A percentile compares a stretch with the other conserved stretches of the same genome.
Evolutionary conservation across 164 flowering plant species (phyloP).

Genomic region (Dillenia turbinata): DNA sequence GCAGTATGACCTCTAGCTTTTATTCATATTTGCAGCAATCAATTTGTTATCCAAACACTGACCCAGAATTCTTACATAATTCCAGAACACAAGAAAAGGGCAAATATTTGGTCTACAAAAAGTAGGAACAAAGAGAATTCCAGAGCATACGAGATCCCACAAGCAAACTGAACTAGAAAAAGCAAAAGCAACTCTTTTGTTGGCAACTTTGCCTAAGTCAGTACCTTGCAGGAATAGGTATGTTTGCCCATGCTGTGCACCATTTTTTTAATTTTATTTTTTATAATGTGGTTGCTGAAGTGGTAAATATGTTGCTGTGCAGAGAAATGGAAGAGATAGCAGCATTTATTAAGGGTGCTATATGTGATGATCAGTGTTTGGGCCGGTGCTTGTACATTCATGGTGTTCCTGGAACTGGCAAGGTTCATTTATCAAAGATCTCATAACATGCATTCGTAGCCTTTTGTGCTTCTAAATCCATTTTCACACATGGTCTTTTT

Average conservation of each 20-base stretch:
- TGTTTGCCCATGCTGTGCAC: slow-evolving; percentile 14
- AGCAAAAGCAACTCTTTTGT: slow-evolving; percentile 71
- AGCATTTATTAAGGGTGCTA: slow-evolving; percentile 72
- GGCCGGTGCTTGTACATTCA: slow-evolving; percentile 97
- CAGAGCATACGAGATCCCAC: slow-evolving; percentile 78
- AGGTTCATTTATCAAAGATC: slow-evolving; percentile 35
- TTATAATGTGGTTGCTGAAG: not conserved
- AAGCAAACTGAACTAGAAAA: slow-evolving; percentile 86
- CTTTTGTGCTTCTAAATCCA: no score
- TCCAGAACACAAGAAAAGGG: slow-evolving; percentile 79
- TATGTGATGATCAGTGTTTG: slow-evolving; percentile 76
- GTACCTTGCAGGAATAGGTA: slow-evolving; percentile 90
- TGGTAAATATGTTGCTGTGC: slow-evolving; percentile 7
- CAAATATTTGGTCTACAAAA: slow-evolving; percentile 76
- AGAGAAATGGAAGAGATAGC: slow-evolving; percentile 97
- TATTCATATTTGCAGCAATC: slow-evolving; percentile 4
- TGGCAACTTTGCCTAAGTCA: slow-evolving; percentile 81
- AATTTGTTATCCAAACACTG: not conserved
- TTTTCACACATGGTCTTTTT: not conserved
- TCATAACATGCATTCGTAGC: no score
- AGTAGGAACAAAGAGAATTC: slow-evolving; percentile 79
- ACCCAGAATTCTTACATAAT: slow-evolving; percentile 3
- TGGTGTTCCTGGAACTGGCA: slow-evolving; percentile 99
- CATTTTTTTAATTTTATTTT: slow-evolving; percentile 1
- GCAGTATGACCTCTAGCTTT: slow-evolving; percentile 46